Evolutionary conservation across 805 yeast species (phyloP).

Genomic region (Tetrapisispora namnaoensis): DNA sequence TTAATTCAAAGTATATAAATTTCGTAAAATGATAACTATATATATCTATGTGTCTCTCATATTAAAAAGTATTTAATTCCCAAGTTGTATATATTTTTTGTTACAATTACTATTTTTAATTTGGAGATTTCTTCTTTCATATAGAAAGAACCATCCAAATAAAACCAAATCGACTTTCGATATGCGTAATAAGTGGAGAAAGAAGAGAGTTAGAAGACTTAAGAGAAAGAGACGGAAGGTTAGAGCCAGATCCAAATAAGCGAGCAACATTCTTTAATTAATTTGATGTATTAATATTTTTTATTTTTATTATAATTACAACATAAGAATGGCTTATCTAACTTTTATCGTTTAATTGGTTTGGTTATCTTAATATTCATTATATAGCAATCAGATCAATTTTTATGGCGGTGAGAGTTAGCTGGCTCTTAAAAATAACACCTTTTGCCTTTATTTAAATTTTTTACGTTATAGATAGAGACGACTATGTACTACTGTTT

Average conservation of each 20-base stretch:
- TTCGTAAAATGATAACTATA: not conserved
- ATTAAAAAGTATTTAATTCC: not conserved
- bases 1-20: not conserved
- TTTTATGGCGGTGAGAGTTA: not conserved
- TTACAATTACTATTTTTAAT: not conserved
- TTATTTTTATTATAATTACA: not conserved
- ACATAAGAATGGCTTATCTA: conserved; percentile 3
- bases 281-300: conserved; percentile 1
- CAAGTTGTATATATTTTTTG: not conserved
- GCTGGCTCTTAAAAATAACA: conserved; percentile 1
- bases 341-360: not conserved
- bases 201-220: conserved; percentile 99
- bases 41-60: not conserved
- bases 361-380: not conserved
- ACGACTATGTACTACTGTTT: conserved; percentile 1
- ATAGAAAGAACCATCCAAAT: conserved; percentile 3
- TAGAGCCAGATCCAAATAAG: conserved; percentile 98
- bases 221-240: conserved; percentile 99
- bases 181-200: conserved; percentile 99
- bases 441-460: not conserved
- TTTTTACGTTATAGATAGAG: conserved; percentile 2
- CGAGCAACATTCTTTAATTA: conserved; percentile 29
- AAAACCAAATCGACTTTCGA: conserved; percentile 4
- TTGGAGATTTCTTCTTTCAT: not conserved
- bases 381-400: not conserved